These are phyloP conservation scores for Fraxinus latifolia DNA, from an alignment of 305 asterid species.

Conservation along the genomic window DNA sequence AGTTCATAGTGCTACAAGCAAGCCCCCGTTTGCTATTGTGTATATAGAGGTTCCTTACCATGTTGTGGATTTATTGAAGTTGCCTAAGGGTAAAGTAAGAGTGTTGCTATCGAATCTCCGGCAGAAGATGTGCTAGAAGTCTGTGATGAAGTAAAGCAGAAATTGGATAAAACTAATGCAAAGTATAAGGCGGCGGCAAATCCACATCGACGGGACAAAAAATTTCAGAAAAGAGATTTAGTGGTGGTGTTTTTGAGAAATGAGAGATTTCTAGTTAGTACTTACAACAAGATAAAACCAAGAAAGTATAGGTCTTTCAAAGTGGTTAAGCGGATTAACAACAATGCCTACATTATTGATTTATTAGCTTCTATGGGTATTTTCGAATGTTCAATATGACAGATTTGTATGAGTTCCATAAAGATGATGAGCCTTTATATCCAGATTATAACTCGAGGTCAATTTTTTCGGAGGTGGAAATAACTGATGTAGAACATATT, in stretches of 20 bases:
- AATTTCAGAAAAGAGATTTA: background rate
- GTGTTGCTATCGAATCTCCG: background rate
- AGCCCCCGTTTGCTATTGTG: background rate
- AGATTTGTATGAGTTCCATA: too few relatives aligned
- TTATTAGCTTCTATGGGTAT: too few relatives aligned
- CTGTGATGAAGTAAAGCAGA: background rate
- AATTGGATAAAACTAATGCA: background rate
- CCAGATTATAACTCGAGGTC: too few relatives aligned
- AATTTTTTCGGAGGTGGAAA: too few relatives aligned
- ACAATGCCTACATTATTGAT: background rate
- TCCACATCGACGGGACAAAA: background rate
- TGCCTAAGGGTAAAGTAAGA: background rate
- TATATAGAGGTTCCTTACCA: too few relatives aligned
- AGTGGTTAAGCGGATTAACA: background rate
- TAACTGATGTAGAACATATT: too few relatives aligned
- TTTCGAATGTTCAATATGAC: too few relatives aligned
- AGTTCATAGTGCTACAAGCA: too few relatives aligned
- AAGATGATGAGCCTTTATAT: too few relatives aligned
- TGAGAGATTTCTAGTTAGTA: too few relatives aligned
- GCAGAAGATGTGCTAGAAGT: background rate
- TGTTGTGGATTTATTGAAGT: background rate
- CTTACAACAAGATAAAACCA: background rate
- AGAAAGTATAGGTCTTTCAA: background rate
- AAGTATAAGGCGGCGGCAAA: background rate
- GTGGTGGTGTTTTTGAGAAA: too few relatives aligned